phyloP scores from a whole-genome alignment of 2,329 filamentous ascomycete species.

The Talaromyces sp. region DNA sequence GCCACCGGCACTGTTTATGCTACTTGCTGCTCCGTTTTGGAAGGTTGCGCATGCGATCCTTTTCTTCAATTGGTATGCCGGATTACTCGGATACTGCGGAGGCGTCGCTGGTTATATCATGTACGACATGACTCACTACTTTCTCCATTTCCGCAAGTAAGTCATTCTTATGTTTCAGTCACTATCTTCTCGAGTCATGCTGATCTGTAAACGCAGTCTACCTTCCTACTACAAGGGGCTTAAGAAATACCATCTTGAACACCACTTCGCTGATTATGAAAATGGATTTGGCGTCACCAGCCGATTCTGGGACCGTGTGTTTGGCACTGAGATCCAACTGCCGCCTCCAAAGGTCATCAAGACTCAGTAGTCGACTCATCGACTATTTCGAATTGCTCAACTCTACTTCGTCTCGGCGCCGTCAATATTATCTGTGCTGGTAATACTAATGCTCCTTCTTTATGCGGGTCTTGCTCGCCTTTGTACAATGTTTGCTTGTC shows the following conservation, averaged over 20 bases:
- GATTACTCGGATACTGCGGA: slow-evolving; percentile 73
- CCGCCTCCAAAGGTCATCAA: slow-evolving; percentile 34
- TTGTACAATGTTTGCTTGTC: neutral
- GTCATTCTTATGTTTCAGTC: slow-evolving; percentile 25
- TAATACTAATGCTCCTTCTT: slow-evolving; percentile 2
- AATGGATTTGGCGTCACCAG: slow-evolving; percentile 96
- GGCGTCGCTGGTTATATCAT: slow-evolving; percentile 93
- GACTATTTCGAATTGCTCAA: neutral
- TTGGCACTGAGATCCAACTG: slow-evolving; percentile 73
- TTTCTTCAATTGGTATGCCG: slow-evolving; percentile 78
- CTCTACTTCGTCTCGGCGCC: neutral
- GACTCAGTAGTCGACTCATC: slow-evolving; percentile 25
- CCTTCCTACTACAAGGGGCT: slow-evolving; percentile 83
- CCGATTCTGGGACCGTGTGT: slow-evolving; percentile 89
- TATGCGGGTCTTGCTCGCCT: neutral
- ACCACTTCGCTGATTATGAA: slow-evolving; percentile 97
- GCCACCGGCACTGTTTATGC: slow-evolving; percentile 83
- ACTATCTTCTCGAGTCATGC: neutral
- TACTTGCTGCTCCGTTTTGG: slow-evolving; percentile 85
- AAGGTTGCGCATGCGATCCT: slow-evolving; percentile 79
- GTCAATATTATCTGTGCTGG: neutral
- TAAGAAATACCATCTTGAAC: slow-evolving; percentile 96
- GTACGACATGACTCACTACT: slow-evolving; percentile 98
- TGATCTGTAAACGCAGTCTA: slow-evolving; percentile 47
- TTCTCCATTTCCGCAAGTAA: slow-evolving; percentile 87